Evolutionary conservation across 768 basidiomycete genomes (phyloP), one percentile per base, ranked within the genome.

Genomic region (Amylocystis lapponica): DNA sequence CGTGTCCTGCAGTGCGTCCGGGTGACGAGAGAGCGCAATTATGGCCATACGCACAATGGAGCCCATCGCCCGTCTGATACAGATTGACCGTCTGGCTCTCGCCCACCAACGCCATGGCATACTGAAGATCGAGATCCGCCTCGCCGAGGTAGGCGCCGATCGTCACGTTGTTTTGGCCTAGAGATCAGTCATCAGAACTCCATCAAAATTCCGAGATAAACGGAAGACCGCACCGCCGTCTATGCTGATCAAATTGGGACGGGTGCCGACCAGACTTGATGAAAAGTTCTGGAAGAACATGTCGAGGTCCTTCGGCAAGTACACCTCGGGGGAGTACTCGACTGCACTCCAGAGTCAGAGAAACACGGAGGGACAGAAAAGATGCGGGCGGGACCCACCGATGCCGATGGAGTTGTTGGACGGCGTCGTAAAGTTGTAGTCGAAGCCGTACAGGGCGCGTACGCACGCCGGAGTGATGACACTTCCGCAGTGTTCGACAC

Each of bases 111-210:
- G 73, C 70, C 50, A 87, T 77, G 10, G 67, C 78, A 36, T 84
- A 86, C 60, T 86, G 75, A 20, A 87, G 75, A 55, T 88, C 86
- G 4, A 88, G 72, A 53, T 81, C 71, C 16, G 83, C 81, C 68
- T 86, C 86, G 19, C 72, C 79, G 36, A 83, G 80, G 33, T 66
- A 66, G 31, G 63, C 50, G 50, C 64, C 59, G 3, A 65, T 72
- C 47, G 78, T 75, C 30, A 49, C 65, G 11, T 68, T 68, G 39
- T 70, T 36, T 45, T 13, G 14, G 35, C 19, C 20, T 16, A 17
- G 17, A 33, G 4, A 34, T 16, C 22, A 5, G 16, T 9, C 14
- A 14, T 20, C 25, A 30, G 17, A 40, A 14, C 20, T 13, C 17
- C 23, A 8, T 20, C 38, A 14, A 25, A 39, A 7, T 27, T 13